These are phyloP conservation scores for Yarrowia porcina DNA, from an alignment of 805 yeast species.

Conservation along the genomic window DNA sequence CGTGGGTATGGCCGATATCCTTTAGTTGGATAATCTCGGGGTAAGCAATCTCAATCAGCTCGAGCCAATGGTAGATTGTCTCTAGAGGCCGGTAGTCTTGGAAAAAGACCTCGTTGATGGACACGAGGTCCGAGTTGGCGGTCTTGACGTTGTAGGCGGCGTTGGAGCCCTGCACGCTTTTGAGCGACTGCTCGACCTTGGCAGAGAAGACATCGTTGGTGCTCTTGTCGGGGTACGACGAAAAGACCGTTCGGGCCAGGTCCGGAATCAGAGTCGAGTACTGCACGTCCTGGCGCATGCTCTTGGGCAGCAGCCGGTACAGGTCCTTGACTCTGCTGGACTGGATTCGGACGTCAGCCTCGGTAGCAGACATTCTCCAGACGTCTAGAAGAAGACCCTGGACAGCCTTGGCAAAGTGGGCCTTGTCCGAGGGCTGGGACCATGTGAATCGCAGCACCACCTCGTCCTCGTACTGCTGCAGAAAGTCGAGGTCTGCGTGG, in stretches of 20 bases:
- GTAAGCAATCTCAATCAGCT: conserved; percentile 54
- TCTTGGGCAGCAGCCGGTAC: conserved; percentile 31
- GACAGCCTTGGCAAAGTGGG: conserved; percentile 31
- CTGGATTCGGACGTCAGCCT: conserved; percentile 33
- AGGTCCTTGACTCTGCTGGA: conserved; percentile 30
- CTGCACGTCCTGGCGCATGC: conserved; percentile 29
- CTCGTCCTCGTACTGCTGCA: conserved; percentile 44
- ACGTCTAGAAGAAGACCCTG: conserved; percentile 34
- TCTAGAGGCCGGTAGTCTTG: conserved; percentile 63
- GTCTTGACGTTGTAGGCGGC: background rate
- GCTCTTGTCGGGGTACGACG: conserved; percentile 30
- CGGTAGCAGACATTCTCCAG: conserved; percentile 30
- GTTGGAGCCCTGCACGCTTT: background rate
- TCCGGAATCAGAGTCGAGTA: conserved; percentile 32
- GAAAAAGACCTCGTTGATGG: conserved; percentile 50
- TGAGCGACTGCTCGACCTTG: background rate
- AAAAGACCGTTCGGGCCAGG: conserved; percentile 34
- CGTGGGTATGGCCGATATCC: conserved; percentile 69
- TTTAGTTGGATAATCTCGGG: conserved; percentile 63
- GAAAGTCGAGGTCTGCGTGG: conserved; percentile 34
- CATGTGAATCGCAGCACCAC: conserved; percentile 47
- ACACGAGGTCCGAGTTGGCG: conserved; percentile 1
- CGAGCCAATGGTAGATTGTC: conserved; percentile 71
- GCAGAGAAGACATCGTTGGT: background rate
- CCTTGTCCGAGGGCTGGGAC: conserved; percentile 28